Evolutionary conservation across 495 filamentous ascomycete species (phyloP), one percentile per base, ranked within the genome.

Genomic region (Penicillium fimorum): DNA sequence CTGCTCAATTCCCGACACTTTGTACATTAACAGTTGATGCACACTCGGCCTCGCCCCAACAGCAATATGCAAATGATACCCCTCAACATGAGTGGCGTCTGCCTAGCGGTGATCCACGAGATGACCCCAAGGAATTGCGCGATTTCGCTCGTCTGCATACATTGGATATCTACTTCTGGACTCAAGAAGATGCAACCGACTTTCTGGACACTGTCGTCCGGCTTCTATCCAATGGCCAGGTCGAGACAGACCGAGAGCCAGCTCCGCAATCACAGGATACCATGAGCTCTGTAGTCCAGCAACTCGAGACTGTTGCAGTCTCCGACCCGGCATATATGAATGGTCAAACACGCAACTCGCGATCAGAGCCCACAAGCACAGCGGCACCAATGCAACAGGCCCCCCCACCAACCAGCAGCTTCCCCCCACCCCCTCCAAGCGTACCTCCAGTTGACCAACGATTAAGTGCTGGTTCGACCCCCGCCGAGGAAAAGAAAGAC

Each of bases 151-250:
- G 84, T 57, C 75, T 96, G 1, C 87, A 95, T 64, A 90, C 89
- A 2, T 59, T 96, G 52, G 92, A 96, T 66, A 81, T 96, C 38
- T 96, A 96, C 70, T 92, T 96, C 71, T 96, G 90, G 89, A 90
- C 82, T 1, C 74, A 81, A 47, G 81, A 87, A 30, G 92, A 96
- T 70, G 87, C 87, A 4, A 74, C 83, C 29, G 75, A 84, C 44
- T 92, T 96, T 56, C 73, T 95, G 50, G 84, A 90, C 57, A 76
- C 80, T 24, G 65, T 85, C 32, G 78, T 84, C 43, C 79, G 75
- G 25, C 72, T 91, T 15, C 73, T 92, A 5, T 79, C 84, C 38
- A 63, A 66, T 0, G 61, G 79, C 32, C 90, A 92, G 59, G 54
- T 80, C 4, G 78, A 84, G 60, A 73, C 75, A 2, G 72, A 77